phyloP scores from a whole-genome alignment of 2,329 filamentous ascomycete genomes.

The Trichoderma afroharzianum region DNA sequence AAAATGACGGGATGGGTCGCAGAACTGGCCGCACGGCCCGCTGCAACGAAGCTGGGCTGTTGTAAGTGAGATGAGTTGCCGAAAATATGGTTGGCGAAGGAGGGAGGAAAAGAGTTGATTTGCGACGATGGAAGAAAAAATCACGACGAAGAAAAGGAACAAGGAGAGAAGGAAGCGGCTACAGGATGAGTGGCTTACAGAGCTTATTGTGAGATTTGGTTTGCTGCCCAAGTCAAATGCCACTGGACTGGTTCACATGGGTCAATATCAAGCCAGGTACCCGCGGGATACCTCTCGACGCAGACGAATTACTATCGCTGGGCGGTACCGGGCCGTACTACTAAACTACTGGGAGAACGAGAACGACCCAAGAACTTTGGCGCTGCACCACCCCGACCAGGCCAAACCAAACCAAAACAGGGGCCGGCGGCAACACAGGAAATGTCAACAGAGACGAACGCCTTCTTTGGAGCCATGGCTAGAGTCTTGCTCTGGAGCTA shows the following conservation, averaged over 20 bases:
- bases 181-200: background rate
- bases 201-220: constrained; percentile 4
- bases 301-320: too few species aligned
- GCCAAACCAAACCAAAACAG: background rate
- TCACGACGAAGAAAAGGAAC: background rate
- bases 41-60: constrained; percentile 1
- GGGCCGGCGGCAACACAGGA: constrained; percentile 8
- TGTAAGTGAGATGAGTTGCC: background rate
- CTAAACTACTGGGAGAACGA: background rate
- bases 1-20: constrained; percentile 19
- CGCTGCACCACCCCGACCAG: background rate
- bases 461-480: background rate
- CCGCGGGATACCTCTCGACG: background rate
- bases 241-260: background rate
- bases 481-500: background rate
- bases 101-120: background rate
- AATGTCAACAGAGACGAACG: background rate
- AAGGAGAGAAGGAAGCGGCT: background rate
- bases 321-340: background rate
- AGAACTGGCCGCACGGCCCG: constrained; percentile 23
- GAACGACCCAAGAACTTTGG: background rate
- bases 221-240: background rate
- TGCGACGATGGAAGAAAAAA: background rate
- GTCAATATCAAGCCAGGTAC: background rate
- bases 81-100: background rate